Conservation (phyloP, 306 rosid genomes). For the Citrullus mucosospermus region DNA sequence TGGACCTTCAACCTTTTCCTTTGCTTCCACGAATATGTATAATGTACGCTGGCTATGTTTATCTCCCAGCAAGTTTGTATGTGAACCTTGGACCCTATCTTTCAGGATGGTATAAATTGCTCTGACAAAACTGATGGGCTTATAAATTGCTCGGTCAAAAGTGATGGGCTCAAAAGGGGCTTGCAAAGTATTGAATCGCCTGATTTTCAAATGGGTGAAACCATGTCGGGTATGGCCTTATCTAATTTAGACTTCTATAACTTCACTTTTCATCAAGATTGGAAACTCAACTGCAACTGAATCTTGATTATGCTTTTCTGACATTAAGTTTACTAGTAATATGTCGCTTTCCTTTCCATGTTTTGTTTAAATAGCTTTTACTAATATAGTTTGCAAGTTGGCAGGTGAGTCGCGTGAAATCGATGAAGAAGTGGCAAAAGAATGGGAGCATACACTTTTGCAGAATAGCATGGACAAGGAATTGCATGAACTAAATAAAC, state of each 20-base stretch:
- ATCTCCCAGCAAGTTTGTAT: background rate
- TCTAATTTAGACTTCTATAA: conserved; percentile 3
- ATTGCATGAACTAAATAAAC: conserved; percentile 83
- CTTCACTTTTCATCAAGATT: background rate
- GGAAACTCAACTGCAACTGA: background rate
- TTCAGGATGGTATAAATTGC: conserved; percentile 65
- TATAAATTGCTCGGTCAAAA: conserved; percentile 38
- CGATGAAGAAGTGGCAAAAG: conserved; percentile 89
- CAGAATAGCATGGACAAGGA: conserved; percentile 96
- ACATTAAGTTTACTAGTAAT: background rate
- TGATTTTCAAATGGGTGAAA: conserved; percentile 75
- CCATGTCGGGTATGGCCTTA: conserved; percentile 43
- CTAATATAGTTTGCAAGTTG: conserved; percentile 17
- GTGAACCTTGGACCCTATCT: conserved; percentile 14
- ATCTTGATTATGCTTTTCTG: background rate
- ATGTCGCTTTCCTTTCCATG: background rate
- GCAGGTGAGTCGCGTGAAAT: conserved; percentile 78
- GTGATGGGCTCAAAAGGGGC: conserved; percentile 83
- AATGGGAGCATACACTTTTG: conserved; percentile 97
- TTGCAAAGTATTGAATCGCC: conserved; percentile 49
- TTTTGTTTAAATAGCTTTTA: conserved; percentile 11
- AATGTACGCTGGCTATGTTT: background rate
- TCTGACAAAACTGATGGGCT: conserved; percentile 62
- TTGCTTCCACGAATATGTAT: background rate
- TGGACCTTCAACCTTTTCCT: background rate